Base-by-base conservation (phyloP, 2,329 filamentous ascomycete species). In the Neonectria neomacrospora region DNA sequence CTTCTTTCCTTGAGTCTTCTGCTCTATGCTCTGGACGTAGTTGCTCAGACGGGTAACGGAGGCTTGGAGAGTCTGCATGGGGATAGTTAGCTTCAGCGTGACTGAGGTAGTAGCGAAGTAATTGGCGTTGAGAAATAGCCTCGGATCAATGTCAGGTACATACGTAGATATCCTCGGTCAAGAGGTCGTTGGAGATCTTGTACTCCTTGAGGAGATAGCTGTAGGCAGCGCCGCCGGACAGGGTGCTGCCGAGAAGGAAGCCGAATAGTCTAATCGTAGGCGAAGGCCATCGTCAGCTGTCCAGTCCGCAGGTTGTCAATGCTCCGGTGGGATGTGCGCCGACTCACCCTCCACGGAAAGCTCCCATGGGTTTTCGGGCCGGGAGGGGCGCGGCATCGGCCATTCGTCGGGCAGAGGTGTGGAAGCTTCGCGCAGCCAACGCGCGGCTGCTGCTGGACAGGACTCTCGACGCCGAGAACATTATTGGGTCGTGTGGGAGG, bases 161-260 rank as follows among this genome's bases (percentile, higher is more conserved):
- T 87, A 97, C 95, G 81, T 95, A 95, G 78, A 98, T 97, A 80
- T 98, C 95, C 81, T 97, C 94, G 65, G 91, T 95, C 80, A 98
- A 83, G 75, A 97, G 86, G 81, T 97, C 92, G 82, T 97, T 98
- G 71, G 93, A 92, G 45, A 94, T 85, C 82, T 94, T 93, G 84
- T 97, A 98, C 80, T 98, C 94, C 77, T 95, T 89, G 73, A 98
- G 82, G 70, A 97, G 88, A 79, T 98, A 98, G 79, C 93, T 94
- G 83, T 97, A 98, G 73, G 96, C 91, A 62, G 88, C 90, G 55
- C 86, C 87, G 73, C 93, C 94, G 47, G 94, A 90, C 55, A 93
- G 83, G 50, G 91, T 90, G 66, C 91, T 90, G 69, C 95, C 95
- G 67, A 96, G 85, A 54, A 98, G 89, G 84, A 98, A 98, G 55